These are phyloP conservation scores for Sarocladiaceae sp. DNA, from an alignment of 2,329 filamentous ascomycete genomes.

Conservation along the genomic window DNA sequence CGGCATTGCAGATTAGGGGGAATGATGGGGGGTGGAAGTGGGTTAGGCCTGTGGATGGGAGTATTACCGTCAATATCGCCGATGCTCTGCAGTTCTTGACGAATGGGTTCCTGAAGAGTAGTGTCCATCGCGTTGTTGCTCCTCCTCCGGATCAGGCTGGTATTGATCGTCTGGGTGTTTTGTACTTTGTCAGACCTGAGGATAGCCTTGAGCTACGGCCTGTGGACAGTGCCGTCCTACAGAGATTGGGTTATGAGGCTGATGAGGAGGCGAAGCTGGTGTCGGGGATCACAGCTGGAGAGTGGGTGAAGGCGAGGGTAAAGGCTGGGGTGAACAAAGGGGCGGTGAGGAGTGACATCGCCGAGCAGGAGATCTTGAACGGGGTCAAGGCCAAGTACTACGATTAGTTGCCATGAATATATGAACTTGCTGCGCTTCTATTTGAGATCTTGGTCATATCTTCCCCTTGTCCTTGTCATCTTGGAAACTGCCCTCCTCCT, in stretches of 20 bases:
- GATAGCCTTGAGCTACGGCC: conserved; percentile 27
- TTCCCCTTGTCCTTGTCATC: conserved; percentile 18
- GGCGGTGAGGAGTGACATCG: conserved; percentile 21
- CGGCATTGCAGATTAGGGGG: conserved; percentile 47
- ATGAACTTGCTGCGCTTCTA: too few species aligned
- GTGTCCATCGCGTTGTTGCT: conserved; percentile 37
- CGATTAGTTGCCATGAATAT: too few species aligned
- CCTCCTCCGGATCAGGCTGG: conserved; percentile 39
- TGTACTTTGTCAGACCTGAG: conserved; percentile 35
- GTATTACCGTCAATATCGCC: conserved; percentile 49
- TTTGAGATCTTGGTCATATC: conserved; percentile 12
- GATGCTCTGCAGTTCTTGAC: conserved; percentile 46
- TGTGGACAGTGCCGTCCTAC: conserved; percentile 26
- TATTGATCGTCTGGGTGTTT: conserved; percentile 42
- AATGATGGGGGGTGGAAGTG: conserved; percentile 42
- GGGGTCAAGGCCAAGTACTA: conserved; percentile 29
- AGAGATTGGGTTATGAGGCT: conserved; percentile 24
- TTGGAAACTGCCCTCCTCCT: conserved; percentile 37
- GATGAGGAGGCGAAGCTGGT: conserved; percentile 19
- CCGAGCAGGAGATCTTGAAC: conserved; percentile 24
- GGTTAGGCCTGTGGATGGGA: conserved; percentile 41
- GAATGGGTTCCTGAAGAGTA: conserved; percentile 39
- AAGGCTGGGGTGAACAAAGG: conserved; percentile 14
- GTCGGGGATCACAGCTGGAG: conserved; percentile 27
- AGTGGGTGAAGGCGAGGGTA: conserved; percentile 31